A percentile compares a stretch with the other conserved stretches of the same genome.
Conservation (phyloP, 352 stramenopile species). For the Pythium myriotylum region DNA sequence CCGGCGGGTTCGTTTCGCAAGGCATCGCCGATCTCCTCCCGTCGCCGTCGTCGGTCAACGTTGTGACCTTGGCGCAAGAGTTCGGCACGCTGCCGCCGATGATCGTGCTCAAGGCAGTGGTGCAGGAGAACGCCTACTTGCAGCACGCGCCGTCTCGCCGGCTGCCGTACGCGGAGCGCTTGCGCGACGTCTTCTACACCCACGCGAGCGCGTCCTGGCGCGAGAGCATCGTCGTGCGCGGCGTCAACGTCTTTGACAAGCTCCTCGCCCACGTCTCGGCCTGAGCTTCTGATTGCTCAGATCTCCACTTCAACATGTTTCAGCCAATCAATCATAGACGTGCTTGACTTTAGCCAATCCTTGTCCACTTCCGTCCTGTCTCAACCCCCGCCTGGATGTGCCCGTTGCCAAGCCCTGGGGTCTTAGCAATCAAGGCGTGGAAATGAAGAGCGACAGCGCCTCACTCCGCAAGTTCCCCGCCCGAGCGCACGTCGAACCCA, state of each 20-base stretch:
- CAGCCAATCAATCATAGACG: slow-evolving; percentile 3
- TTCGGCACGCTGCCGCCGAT: slow-evolving; percentile 69
- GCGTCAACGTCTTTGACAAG: slow-evolving; percentile 49
- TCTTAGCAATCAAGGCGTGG: no score
- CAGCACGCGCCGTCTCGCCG: slow-evolving; percentile 43
- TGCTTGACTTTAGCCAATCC: slow-evolving; percentile 3
- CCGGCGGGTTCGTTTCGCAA: slow-evolving; percentile 45
- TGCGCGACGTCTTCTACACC: slow-evolving; percentile 82
- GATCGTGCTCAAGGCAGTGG: slow-evolving; percentile 61
- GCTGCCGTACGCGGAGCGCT: slow-evolving; percentile 58
- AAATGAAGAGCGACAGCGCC: no score
- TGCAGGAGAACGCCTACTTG: slow-evolving; percentile 70
- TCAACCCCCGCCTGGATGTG: background rate
- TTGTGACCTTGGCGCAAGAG: slow-evolving; percentile 57
- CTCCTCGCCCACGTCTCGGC: slow-evolving; percentile 21
- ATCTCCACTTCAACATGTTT: slow-evolving; percentile 1
- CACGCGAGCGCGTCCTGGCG: slow-evolving; percentile 59
- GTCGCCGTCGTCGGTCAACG: slow-evolving; percentile 13
- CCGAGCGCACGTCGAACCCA: slow-evolving; percentile 2
- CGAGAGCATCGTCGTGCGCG: slow-evolving; percentile 61
- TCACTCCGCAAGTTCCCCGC: background rate
- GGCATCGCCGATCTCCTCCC: slow-evolving; percentile 42
- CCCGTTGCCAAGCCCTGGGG: slow-evolving; percentile 2
- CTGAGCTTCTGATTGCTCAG: slow-evolving; percentile 4
- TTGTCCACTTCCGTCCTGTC: background rate